Evolutionary conservation across 139 green algal species (phyloP).

Genomic region (Coelastrella sp.): DNA sequence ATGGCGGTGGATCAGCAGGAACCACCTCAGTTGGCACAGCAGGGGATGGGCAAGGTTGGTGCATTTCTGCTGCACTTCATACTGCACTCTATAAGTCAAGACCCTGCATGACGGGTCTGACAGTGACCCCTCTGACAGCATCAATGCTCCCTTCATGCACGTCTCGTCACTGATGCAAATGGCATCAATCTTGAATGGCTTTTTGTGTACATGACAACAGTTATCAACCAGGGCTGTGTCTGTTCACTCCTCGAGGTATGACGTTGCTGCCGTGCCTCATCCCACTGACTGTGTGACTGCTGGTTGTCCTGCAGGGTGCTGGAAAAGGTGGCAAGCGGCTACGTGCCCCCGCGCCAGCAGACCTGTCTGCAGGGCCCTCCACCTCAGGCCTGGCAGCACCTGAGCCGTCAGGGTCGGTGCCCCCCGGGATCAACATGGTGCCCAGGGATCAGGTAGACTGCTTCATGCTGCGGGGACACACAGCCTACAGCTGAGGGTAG

Average conservation of each 20-base stretch:
- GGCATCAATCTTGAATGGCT: too few relatives aligned
- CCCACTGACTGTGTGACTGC: neutral
- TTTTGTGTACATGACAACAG: too few relatives aligned
- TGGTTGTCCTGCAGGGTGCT: neutral
- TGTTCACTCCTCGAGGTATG: neutral
- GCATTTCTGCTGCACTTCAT: neutral
- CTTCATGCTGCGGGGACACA: neutral
- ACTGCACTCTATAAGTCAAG: neutral
- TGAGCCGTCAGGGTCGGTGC: slow-evolving; percentile 20
- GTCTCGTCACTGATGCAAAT: too few relatives aligned
- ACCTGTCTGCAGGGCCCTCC: neutral
- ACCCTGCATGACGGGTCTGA: neutral
- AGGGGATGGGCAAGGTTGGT: slow-evolving; percentile 43
- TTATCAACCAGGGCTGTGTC: too few relatives aligned
- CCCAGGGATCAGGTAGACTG: neutral
- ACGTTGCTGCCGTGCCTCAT: neutral
- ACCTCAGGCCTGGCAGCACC: neutral
- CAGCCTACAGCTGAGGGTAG: neutral
- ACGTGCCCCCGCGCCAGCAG: slow-evolving; percentile 14
- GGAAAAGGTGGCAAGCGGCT: slow-evolving; percentile 41
- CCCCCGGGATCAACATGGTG: slow-evolving; percentile 15
- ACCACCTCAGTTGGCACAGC: slow-evolving; percentile 23
- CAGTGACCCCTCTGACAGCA: too few relatives aligned
- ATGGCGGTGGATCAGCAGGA: slow-evolving; percentile 25
- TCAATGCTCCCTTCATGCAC: too few relatives aligned